Evolutionary conservation across 371 early-diverging fungal species (phyloP).

Genomic region (Saksenaea oblongispora): DNA sequence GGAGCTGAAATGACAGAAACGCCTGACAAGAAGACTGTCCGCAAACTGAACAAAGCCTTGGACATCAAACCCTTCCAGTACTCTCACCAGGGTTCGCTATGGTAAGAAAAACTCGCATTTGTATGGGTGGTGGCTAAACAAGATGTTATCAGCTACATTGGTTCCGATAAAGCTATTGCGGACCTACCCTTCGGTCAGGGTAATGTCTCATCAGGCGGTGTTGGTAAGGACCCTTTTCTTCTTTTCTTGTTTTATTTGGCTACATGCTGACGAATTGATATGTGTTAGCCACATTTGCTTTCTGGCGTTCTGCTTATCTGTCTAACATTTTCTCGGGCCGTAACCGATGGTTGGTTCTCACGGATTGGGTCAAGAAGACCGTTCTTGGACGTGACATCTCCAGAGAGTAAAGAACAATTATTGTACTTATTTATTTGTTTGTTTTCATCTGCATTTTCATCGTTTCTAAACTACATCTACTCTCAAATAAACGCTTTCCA

Average conservation of each 20-base stretch:
- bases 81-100: slow-evolving; percentile 79
- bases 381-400: slow-evolving; percentile 82
- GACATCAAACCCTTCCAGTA: slow-evolving; percentile 71
- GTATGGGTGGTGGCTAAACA: not conserved
- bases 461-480: not conserved
- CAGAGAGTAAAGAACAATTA: slow-evolving; percentile 58
- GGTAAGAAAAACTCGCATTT: slow-evolving; percentile 31
- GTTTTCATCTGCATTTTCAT: not conserved
- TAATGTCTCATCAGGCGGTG: slow-evolving; percentile 66
- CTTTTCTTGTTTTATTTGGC: not conserved
- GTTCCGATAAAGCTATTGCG: slow-evolving; percentile 84
- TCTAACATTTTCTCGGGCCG: slow-evolving; percentile 72
- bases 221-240: slow-evolving; percentile 24
- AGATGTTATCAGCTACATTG: slow-evolving; percentile 64
- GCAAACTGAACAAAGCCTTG: slow-evolving; percentile 26
- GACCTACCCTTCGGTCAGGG: slow-evolving; percentile 77
- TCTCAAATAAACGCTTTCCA: too few relatives aligned
- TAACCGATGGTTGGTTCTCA: slow-evolving; percentile 69
- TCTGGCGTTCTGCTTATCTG: slow-evolving; percentile 64
- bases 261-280: not conserved
- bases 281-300: slow-evolving; percentile 61
- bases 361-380: slow-evolving; percentile 83
- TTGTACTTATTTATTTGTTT: not conserved
- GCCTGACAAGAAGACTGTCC: slow-evolving; percentile 29
- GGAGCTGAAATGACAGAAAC: slow-evolving; percentile 22